Evolutionary conservation across 257 asterid species (phyloP), one percentile per base, ranked within the genome.

Genomic region (Prunella vulgaris): DNA sequence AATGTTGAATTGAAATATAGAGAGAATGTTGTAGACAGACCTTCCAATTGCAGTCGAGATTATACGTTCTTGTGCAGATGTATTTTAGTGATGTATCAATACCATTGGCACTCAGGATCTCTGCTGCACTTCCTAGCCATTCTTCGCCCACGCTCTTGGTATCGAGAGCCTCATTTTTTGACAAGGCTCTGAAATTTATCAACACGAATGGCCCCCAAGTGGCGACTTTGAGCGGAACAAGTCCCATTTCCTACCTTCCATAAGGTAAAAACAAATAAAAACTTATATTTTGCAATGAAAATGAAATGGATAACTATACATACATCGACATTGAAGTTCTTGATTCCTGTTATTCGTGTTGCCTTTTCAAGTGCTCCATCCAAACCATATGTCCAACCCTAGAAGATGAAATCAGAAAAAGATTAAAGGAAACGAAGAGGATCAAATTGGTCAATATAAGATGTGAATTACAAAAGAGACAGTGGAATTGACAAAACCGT

Each of bases 371-470:
- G 96, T 67, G 78, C 69, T 35, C 98, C 98, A 76, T 90, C 87
- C 81, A 90, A 76, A 28, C 93, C 95, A 66, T 92, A 90, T 4
- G 98, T 92, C 97, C 98, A 92, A 1, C 91, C 96, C 97, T 92
- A 64, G 44, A 75, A 67, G 66, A 42, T 49, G 22, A 62, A 66
- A 40, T n/a, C 21, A 5, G 17, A 60, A 15, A 15, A 52, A 48
- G 60, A 27, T 27, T 35, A 17, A 32, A 37, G 10, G 53, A 66
- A 60, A 61, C 14, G 7, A 22, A 74, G 22, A 60, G 7, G 35
- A 61, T 32, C 32, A 5, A 3, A 68, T 25, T 46, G 21, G 28
- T n/a, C n/a, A n/a, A n/a, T n/a, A n/a, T n/a, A n/a, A n/a, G n/a
- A n/a, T n/a, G n/a, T n/a, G n/a, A n/a, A n/a, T n/a, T n/a, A n/a